These are phyloP conservation scores for Pterulicium gracile DNA, from an alignment of 1,284 basidiomycete genomes.

Conservation along the genomic window DNA sequence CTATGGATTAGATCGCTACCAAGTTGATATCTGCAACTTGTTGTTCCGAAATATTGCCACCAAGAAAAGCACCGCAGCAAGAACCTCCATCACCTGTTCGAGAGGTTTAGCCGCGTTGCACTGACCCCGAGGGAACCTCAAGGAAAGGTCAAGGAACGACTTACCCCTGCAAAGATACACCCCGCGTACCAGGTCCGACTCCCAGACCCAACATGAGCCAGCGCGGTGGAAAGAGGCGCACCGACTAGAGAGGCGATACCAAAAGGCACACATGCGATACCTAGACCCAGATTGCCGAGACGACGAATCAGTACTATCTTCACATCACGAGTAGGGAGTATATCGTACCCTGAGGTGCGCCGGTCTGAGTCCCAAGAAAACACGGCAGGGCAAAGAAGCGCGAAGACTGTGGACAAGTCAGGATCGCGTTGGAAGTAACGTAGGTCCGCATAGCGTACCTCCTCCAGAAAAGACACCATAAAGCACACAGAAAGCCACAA, in stretches of 20 bases:
- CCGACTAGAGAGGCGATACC: background rate
- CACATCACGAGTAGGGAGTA: background rate
- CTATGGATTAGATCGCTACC: too few relatives aligned
- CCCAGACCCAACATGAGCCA: background rate
- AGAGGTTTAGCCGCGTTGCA: background rate
- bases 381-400: conserved; percentile 1
- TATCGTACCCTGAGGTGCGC: background rate
- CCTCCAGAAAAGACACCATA: conserved; percentile 18
- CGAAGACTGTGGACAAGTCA: too few relatives aligned
- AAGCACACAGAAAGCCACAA: conserved; percentile 16
- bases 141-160: background rate
- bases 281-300: background rate
- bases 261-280: background rate
- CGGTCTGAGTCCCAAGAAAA: background rate
- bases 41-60: background rate
- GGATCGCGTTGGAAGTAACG: too few relatives aligned
- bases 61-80: background rate
- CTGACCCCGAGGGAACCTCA: background rate
- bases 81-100: background rate
- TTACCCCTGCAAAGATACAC: background rate
- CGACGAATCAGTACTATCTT: too few relatives aligned
- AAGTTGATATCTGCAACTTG: background rate
- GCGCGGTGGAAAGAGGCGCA: background rate
- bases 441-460: conserved; percentile 11
- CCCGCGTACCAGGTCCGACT: conserved; percentile 1